phyloP scores from a whole-genome alignment of 139 green algal species.

The Medakamo hakoo region DNA sequence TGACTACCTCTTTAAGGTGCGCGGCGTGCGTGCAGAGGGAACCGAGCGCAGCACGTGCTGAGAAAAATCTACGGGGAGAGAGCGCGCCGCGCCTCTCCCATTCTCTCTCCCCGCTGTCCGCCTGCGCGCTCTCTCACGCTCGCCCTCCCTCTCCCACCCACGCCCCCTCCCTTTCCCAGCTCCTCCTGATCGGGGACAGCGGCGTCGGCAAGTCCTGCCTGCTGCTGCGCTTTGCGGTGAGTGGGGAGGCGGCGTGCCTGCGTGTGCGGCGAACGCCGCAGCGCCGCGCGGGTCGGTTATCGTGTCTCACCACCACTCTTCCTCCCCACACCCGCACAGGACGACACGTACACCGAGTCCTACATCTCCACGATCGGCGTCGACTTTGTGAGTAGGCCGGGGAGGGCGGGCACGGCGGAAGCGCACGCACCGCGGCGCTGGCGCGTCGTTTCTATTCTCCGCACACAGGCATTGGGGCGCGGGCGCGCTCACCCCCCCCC shows the following conservation, averaged over 20 bases:
- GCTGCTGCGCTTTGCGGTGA: slow-evolving; percentile 84
- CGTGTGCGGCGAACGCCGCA: not conserved
- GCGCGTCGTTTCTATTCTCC: not conserved
- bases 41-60: not conserved
- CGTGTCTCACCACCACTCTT: not conserved
- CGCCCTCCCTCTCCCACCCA: not conserved
- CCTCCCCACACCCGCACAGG: slow-evolving; percentile 29
- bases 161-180: slow-evolving; percentile 30
- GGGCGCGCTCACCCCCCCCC: too few species aligned
- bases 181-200: slow-evolving; percentile 90
- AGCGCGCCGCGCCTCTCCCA: not conserved
- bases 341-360: slow-evolving; percentile 98
- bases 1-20: slow-evolving; percentile 88
- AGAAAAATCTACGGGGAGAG: not conserved
- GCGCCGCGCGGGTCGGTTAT: not conserved
- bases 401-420: not conserved
- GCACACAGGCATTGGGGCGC: not conserved
- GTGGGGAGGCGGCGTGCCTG: slow-evolving; percentile 1
- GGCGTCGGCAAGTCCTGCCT: slow-evolving; percentile 95
- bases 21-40: not conserved
- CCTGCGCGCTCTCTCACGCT: not conserved
- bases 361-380: slow-evolving; percentile 99
- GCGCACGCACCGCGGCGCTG: too few species aligned
- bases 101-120: not conserved
- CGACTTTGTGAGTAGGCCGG: slow-evolving; percentile 80